These are phyloP conservation scores for Candida buenavistaensis DNA, from an alignment of 1,139 yeast genomes.

Conservation along the genomic window DNA sequence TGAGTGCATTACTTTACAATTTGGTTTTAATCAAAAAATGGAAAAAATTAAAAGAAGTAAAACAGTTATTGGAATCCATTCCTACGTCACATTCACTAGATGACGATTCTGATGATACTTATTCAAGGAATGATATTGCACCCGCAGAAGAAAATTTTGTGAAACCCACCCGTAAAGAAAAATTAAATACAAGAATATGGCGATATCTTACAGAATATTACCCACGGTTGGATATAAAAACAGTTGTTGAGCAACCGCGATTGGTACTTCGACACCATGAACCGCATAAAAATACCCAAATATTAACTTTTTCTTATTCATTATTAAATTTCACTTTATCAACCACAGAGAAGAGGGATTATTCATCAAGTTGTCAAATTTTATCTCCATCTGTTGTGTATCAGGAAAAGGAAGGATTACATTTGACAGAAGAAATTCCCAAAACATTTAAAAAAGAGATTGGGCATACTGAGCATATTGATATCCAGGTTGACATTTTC, in stretches of 20 bases:
- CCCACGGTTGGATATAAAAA: conserved; percentile 41
- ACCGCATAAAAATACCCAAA: conserved; percentile 21
- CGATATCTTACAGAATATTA: conserved; percentile 38
- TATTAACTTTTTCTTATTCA: conserved; percentile 39
- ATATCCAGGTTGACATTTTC: conserved; percentile 25
- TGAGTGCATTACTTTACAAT: conserved; percentile 40
- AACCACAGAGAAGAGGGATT: conserved; percentile 37
- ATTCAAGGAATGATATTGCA: neutral
- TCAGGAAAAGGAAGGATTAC: conserved; percentile 23
- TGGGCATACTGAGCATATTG: conserved; percentile 12
- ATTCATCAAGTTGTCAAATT: conserved; percentile 36
- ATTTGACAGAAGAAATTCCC: conserved; percentile 3
- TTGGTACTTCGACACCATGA: conserved; percentile 33
- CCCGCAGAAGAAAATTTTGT: neutral
- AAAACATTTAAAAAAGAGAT: conserved; percentile 26
- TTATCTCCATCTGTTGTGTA: conserved; percentile 35
- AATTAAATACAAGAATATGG: conserved; percentile 12
- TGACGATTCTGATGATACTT: conserved; percentile 6
- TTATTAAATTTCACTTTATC: conserved; percentile 36
- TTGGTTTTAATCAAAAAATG: conserved; percentile 32
- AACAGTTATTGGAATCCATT: conserved; percentile 1
- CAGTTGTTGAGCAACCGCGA: conserved; percentile 47
- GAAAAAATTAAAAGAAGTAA: conserved; percentile 18
- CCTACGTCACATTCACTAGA: neutral
- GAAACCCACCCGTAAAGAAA: conserved; percentile 6